These are phyloP conservation scores for Scenedesmus sp. DNA, from an alignment of 163 green algal species.

Conservation along the genomic window DNA sequence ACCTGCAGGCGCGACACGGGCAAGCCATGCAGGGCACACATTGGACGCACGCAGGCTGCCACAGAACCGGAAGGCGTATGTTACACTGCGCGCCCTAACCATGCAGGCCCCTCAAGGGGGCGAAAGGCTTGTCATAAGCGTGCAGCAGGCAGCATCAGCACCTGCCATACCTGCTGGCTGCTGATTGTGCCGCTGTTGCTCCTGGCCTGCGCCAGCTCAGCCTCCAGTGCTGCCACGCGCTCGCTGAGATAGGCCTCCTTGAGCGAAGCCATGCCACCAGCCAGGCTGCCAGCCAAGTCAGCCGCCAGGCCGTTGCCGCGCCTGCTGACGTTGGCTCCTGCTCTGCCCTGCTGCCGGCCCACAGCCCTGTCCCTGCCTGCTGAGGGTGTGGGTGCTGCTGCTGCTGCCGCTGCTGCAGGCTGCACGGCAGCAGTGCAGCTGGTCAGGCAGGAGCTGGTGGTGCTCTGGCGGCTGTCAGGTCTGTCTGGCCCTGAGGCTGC, in stretches of 20 bases:
- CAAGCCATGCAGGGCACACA: background rate
- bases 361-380: conserved; percentile 8
- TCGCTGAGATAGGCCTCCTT: conserved; percentile 69
- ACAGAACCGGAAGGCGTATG: background rate
- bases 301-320: background rate
- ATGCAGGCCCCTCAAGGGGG: background rate
- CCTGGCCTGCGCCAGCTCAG: conserved; percentile 49
- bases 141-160: background rate
- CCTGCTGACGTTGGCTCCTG: conserved; percentile 12
- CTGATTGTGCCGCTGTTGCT: conserved; percentile 1
- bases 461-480: conserved; percentile 15
- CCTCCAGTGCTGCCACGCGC: conserved; percentile 62
- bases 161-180: conserved; percentile 53
- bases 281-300: conserved; percentile 15
- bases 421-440: background rate
- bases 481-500: background rate
- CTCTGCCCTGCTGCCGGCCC: conserved; percentile 13
- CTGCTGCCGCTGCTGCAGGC: background rate
- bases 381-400: background rate
- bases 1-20: conserved; percentile 45
- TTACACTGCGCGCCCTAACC: background rate
- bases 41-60: too few relatives aligned
- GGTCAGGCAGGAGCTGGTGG: conserved; percentile 18
- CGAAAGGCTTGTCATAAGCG: background rate
- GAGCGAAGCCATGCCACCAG: conserved; percentile 46